Evolutionary conservation across 345 rosid species (phyloP).

Genomic region (Lepidium africanum): DNA sequence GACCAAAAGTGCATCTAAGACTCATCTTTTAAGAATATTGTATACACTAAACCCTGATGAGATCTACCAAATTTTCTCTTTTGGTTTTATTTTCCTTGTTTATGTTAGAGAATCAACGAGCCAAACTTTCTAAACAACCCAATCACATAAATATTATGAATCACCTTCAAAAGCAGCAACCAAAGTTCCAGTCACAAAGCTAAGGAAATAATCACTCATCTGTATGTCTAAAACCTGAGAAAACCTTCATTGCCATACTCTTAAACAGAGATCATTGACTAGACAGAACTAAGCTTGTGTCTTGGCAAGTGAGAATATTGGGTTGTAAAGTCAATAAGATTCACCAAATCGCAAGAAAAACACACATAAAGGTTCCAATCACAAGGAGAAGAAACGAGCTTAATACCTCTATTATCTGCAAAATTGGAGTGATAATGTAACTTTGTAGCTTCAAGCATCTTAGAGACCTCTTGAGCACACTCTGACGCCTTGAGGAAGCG

Average conservation of each 20-base stretch:
- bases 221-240: neutral
- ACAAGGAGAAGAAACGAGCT: neutral
- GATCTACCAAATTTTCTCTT: slow-evolving; percentile 5
- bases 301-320: neutral
- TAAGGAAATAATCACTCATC: neutral
- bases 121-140: slow-evolving; percentile 6
- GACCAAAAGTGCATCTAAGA: slow-evolving; percentile 17
- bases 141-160: neutral
- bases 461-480: slow-evolving; percentile 75
- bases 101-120: slow-evolving; percentile 12
- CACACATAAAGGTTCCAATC: neutral
- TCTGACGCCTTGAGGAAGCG: slow-evolving; percentile 79
- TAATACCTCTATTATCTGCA: slow-evolving; percentile 75
- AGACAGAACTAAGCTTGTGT: neutral
- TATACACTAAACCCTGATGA: slow-evolving; percentile 9
- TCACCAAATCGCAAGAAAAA: slow-evolving; percentile 11
- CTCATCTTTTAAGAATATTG: slow-evolving; percentile 8
- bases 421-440: slow-evolving; percentile 93
- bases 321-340: neutral
- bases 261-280: neutral
- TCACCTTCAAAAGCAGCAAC: neutral
- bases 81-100: slow-evolving; percentile 6
- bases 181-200: neutral
- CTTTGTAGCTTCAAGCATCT: slow-evolving; percentile 86
- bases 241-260: neutral